Evolutionary conservation across 768 basidiomycete genomes (phyloP), one percentile per base, ranked within the genome.

Genomic region (Lentinula lateritia): DNA sequence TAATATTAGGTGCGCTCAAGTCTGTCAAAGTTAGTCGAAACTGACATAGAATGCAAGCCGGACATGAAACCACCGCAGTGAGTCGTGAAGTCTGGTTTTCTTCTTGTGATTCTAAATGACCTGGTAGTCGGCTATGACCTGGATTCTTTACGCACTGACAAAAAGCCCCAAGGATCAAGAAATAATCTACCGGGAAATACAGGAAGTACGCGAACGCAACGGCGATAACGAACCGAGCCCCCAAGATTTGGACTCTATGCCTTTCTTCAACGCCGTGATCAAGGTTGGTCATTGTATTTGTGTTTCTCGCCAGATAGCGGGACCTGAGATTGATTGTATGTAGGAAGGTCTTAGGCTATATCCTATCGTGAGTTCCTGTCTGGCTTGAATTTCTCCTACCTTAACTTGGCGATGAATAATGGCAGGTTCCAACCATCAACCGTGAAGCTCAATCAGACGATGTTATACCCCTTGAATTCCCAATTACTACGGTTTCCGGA

Each of bases 91-190:
- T 9, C 48, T 13, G 20, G 10, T 9, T 6, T 50, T 6, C 32
- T 28, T 23, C 23, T 12, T 23, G 2, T 8, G 28, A 6, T 16
- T 23, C 48, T 48, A 2, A 43, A 39, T 43, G 16, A n/a, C 16
- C 16, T 0, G 42, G 42, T 13, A 43, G 42, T 83, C 79, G 62
- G 77, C 81, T 0, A 63, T 87, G 48, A 76, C 76, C 56, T 92
- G 87, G 85, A 76, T 80, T 5, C 71, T 91, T 9, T 76, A 87
- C 57, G 83, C 86, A 62, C 78, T 93, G 35, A 79, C 86, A 7
- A 79, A 76, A 41, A 74, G 84, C 63, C 83, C 82, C 0, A 75
- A 82, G 6, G 70, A 84, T 7, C 90, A 93, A 71, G 74, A 72
- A 2, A 78, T 76, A 61, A 80, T 93, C 36, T 82, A 90, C 15